Evolutionary conservation across 331 rosid genomes (phyloP), one percentile per base, ranked within the genome.

Genomic region (Acacia pycnantha): DNA sequence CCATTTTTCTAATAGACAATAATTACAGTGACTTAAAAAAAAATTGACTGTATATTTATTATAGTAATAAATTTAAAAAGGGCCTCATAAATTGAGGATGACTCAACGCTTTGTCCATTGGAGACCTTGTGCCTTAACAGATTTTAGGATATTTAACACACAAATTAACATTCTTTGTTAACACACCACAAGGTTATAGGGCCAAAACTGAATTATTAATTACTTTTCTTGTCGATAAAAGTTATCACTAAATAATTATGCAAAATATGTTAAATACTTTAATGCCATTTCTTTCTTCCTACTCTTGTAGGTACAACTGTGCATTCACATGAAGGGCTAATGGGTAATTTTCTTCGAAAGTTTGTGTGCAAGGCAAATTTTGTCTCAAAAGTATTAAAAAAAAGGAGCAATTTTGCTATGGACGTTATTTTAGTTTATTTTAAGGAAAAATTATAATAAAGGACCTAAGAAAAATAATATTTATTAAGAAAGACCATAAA

Each of bases 351-450:
- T n/a, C n/a, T n/a, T n/a, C n/a, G n/a, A n/a, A n/a, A n/a, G n/a
- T n/a, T n/a, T n/a, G n/a, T n/a, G n/a, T n/a, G 31, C 31, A 29
- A 2, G 31, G 31, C 1, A 35, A 35, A 35, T 35, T 35, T 35
- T 35, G 0, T 35, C 0, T 35, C 2, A 5, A 0, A 35, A 35
- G 37, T 4, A 35, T 35, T 0, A 35, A 35, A 35, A 35, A 35
- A 35, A 35, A 0, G 1, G 0, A 3, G 0, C 6, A 35, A 35
- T 35, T 35, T 33, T 33, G 6, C 0, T 0, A 4, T 33, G 0
- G 37, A 0, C 37, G 1, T 33, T 33, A 33, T 4, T 4, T 4
- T 4, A 33, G 3, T 33, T 33, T n/a, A n/a, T n/a, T n/a, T n/a
- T n/a, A n/a, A n/a, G n/a, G n/a, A n/a, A n/a, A n/a, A n/a, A n/a